Conservation (phyloP, 2,329 filamentous ascomycete genomes). For the Aureobasidium sp. region DNA sequence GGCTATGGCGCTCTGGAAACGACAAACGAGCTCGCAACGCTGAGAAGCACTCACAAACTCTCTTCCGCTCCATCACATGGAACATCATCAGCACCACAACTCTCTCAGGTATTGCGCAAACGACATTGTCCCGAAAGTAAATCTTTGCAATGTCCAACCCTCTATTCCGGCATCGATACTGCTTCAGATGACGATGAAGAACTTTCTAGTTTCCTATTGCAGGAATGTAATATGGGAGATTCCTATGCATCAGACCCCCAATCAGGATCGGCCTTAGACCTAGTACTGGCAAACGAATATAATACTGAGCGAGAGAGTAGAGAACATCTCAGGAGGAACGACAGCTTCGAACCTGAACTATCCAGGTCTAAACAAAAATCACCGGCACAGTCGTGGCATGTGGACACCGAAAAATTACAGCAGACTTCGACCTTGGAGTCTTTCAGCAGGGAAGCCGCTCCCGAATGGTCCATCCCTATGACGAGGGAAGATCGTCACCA, state of each 20-base stretch:
- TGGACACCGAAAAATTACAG: background rate
- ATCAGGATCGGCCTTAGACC: no score
- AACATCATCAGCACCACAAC: background rate
- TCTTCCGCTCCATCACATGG: background rate
- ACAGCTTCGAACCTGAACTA: constrained; percentile 1
- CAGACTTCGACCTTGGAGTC: no score
- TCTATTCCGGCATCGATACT: background rate
- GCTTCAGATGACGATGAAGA: background rate
- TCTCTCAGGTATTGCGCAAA: background rate
- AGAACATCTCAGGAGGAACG: background rate
- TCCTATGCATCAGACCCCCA: no score
- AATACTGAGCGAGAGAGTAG: background rate
- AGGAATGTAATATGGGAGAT: no score
- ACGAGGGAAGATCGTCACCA: background rate
- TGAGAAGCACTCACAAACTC: constrained; percentile 1
- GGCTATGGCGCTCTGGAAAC: background rate
- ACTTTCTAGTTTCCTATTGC: background rate
- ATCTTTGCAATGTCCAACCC: background rate
- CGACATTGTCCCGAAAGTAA: background rate
- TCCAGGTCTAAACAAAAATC: background rate
- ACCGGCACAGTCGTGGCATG: background rate
- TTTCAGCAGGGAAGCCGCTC: no score
- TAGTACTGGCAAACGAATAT: background rate
- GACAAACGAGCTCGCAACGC: background rate
- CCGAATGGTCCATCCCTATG: background rate